Evolutionary conservation across 345 rosid genomes (phyloP).

Genomic region (Corymbia maculata): DNA sequence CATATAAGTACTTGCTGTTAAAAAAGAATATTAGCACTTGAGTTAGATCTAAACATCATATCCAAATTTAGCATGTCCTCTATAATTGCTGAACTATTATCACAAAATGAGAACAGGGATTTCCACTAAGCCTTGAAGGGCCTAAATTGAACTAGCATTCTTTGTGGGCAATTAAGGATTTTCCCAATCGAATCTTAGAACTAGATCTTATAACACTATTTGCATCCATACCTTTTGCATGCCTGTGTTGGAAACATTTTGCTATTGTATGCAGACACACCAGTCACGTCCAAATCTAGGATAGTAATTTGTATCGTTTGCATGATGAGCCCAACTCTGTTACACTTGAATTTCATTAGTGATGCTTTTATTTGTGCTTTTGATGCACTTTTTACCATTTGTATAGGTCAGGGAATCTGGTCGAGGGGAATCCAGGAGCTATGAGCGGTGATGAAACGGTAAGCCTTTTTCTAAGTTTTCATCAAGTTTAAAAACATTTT

Average conservation of each 20-base stretch:
- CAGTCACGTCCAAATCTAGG: neutral
- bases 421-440: conserved; percentile 87
- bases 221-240: neutral
- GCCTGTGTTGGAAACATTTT: neutral
- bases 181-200: neutral
- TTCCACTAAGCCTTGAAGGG: neutral
- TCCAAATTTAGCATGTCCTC: neutral
- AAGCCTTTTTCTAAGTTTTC: conserved; percentile 14
- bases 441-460: conserved; percentile 96
- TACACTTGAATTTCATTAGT: neutral
- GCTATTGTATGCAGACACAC: neutral
- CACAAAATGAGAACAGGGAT: neutral
- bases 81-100: neutral
- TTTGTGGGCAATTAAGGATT: neutral
- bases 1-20: neutral
- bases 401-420: conserved; percentile 79
- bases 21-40: neutral
- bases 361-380: neutral
- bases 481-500: neutral
- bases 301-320: neutral
- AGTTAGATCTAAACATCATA: neutral
- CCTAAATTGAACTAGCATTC: neutral
- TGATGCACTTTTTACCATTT: conserved; percentile 2
- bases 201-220: neutral
- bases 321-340: neutral